Percentiles rank a stretch among this genome's conserved stretches.
phyloP scores from a whole-genome alignment of 108 stramenopile genomes.

The Poteriospumella lacustris region DNA sequence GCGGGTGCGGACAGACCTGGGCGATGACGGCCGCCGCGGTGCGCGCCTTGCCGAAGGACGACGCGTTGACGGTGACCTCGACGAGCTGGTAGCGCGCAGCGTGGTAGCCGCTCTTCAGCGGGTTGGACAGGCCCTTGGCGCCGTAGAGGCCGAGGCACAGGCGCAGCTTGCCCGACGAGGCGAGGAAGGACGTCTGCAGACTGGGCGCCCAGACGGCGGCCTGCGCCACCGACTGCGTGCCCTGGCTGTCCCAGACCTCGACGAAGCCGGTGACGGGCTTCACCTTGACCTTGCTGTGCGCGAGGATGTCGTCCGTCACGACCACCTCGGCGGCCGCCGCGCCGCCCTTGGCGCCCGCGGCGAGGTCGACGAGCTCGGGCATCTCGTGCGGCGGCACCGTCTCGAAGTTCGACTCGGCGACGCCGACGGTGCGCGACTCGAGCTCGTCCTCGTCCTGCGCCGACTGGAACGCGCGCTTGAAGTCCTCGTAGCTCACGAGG shows the following conservation, averaged over 20 bases:
- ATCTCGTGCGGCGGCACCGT: conserved; percentile 58
- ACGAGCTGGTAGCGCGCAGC: conserved; percentile 61
- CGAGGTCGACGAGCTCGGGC: conserved; percentile 64
- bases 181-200: conserved; percentile 40
- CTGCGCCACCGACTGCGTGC: conserved; percentile 79
- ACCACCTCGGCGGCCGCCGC: conserved; percentile 12
- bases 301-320: conserved; percentile 11
- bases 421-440: conserved; percentile 33
- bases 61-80: conserved; percentile 87
- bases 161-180: conserved; percentile 65
- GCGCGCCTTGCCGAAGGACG: conserved; percentile 77
- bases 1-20: conserved; percentile 81
- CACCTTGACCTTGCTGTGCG: conserved; percentile 69
- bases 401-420: conserved; percentile 42
- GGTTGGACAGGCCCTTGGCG: conserved; percentile 75
- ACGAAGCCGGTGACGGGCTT: conserved; percentile 65
- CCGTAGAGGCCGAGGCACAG: conserved; percentile 85
- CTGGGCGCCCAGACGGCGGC: conserved; percentile 85
- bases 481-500: conserved; percentile 84
- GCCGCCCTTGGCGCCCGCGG: conserved; percentile 26
- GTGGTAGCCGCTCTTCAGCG: conserved; percentile 61
- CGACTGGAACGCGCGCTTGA: conserved; percentile 75
- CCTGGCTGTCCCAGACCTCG: conserved; percentile 83
- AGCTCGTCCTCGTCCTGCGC: conserved; percentile 66
- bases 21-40: conserved; percentile 85